Evolutionary conservation across 805 yeast genomes (phyloP).

Genomic region (Kluyveromyces lactis): DNA sequence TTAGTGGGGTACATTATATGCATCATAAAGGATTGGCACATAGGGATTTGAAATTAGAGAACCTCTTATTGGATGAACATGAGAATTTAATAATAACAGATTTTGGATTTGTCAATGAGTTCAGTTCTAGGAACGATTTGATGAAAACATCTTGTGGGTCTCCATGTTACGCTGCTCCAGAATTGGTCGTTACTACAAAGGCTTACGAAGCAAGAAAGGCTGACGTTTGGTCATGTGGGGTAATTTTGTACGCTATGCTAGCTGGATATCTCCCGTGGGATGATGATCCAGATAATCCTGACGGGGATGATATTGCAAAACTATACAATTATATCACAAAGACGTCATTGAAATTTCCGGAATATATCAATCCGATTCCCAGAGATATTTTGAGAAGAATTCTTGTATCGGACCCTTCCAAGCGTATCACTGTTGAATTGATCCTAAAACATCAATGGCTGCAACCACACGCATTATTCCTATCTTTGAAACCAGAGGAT

Average conservation of each 20-base stretch:
- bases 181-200: conserved; percentile 75
- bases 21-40: conserved; percentile 88
- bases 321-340: conserved; percentile 85
- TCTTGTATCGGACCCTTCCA: conserved; percentile 75
- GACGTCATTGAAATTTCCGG: conserved; percentile 92
- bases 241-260: conserved; percentile 90
- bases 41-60: conserved; percentile 85
- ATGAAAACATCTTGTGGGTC: conserved; percentile 97
- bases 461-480: conserved; percentile 70
- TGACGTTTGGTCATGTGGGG: conserved; percentile 96
- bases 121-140: conserved; percentile 46
- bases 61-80: conserved; percentile 74
- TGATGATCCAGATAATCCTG: conserved; percentile 94
- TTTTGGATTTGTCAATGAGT: conserved; percentile 92
- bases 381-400: conserved; percentile 83
- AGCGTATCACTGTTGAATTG: conserved; percentile 58
- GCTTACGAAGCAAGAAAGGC: conserved; percentile 91
- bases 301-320: conserved; percentile 87
- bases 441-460: conserved; percentile 85
- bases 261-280: conserved; percentile 97
- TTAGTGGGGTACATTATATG: conserved; percentile 91
- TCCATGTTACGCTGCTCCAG: conserved; percentile 99
- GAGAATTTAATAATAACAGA: conserved; percentile 82
- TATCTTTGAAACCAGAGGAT: conserved; percentile 78
- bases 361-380: conserved; percentile 81